Conservation (phyloP, 345 rosid species). For the Euphorbia lathyris region DNA sequence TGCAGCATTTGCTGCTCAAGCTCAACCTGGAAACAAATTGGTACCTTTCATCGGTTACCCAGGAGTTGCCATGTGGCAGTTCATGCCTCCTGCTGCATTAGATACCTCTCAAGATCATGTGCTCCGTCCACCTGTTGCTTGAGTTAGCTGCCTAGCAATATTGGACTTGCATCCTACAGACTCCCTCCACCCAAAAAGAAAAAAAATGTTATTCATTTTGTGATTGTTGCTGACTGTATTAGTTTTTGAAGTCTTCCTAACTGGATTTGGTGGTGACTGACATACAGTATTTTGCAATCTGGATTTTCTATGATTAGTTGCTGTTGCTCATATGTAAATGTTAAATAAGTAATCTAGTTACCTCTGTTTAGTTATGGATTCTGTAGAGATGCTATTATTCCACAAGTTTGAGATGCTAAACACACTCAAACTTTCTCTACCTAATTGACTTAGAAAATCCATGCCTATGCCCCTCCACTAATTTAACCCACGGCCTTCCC, state of each 20-base stretch:
- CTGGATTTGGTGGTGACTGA: slow-evolving; percentile 43
- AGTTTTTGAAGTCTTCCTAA: slow-evolving; percentile 37
- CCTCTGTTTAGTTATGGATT: neutral
- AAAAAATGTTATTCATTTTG: slow-evolving; percentile 26
- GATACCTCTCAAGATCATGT: slow-evolving; percentile 93
- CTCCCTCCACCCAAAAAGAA: neutral
- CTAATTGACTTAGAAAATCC: too few relatives aligned
- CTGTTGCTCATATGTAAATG: slow-evolving; percentile 52
- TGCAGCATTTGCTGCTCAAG: slow-evolving; percentile 56
- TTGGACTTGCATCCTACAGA: slow-evolving; percentile 39
- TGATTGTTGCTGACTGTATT: slow-evolving; percentile 34
- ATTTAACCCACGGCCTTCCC: too few relatives aligned
- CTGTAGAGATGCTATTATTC: neutral
- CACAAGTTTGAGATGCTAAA: neutral
- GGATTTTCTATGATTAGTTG: slow-evolving; percentile 21
- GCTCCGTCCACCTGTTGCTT: slow-evolving; percentile 93
- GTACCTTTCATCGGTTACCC: slow-evolving; percentile 64
- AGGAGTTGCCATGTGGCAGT: slow-evolving; percentile 94
- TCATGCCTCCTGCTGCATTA: slow-evolving; percentile 64
- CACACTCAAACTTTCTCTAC: too few relatives aligned
- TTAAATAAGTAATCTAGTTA: slow-evolving; percentile 34
- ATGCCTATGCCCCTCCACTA: too few relatives aligned
- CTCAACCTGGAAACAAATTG: slow-evolving; percentile 66
- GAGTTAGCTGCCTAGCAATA: slow-evolving; percentile 12
- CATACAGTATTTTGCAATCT: slow-evolving; percentile 22